These are phyloP conservation scores for Clitopilus hobsonii DNA, from an alignment of 768 basidiomycete species.

Conservation along the genomic window DNA sequence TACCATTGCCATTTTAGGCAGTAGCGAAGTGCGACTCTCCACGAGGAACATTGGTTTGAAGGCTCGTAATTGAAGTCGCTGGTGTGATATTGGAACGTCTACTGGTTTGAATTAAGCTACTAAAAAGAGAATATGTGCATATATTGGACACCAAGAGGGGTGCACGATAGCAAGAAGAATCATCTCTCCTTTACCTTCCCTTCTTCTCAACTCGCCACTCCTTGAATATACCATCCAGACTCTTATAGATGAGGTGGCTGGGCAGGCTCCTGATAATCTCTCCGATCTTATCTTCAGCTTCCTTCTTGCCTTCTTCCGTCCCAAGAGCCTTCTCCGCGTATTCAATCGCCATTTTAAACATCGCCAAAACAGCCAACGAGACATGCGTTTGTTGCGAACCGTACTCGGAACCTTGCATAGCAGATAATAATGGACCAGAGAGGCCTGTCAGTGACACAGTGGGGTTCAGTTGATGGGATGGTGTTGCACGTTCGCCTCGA, in stretches of 20 bases:
- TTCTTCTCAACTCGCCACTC: slow-evolving; percentile 88
- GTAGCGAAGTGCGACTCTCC: no score
- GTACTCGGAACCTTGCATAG: slow-evolving; percentile 76
- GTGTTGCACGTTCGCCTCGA: slow-evolving; percentile 79
- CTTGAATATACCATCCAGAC: slow-evolving; percentile 91
- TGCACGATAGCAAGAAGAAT: no score
- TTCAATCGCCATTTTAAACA: slow-evolving; percentile 81
- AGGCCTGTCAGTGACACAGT: slow-evolving; percentile 57
- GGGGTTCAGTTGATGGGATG: slow-evolving; percentile 60
- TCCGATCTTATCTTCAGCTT: slow-evolving; percentile 73
- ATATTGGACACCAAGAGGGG: not conserved
- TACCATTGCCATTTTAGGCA: slow-evolving; percentile 4
- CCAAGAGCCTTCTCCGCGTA: slow-evolving; percentile 70
- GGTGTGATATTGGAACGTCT: no score
- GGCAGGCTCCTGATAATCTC: slow-evolving; percentile 92
- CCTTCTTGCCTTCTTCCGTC: slow-evolving; percentile 57
- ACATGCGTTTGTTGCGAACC: slow-evolving; percentile 91
- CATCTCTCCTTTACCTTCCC: slow-evolving; percentile 39
- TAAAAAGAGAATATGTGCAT: not conserved
- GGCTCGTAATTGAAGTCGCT: no score
- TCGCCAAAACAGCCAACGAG: slow-evolving; percentile 86
- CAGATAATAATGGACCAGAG: slow-evolving; percentile 67
- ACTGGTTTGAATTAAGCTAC: no score
- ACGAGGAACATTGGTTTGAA: not conserved
- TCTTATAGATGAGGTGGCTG: slow-evolving; percentile 82